Evolutionary conservation across 768 basidiomycete species (phyloP), one percentile per base, ranked within the genome.

Genomic region (Leccinum barrowsii): DNA sequence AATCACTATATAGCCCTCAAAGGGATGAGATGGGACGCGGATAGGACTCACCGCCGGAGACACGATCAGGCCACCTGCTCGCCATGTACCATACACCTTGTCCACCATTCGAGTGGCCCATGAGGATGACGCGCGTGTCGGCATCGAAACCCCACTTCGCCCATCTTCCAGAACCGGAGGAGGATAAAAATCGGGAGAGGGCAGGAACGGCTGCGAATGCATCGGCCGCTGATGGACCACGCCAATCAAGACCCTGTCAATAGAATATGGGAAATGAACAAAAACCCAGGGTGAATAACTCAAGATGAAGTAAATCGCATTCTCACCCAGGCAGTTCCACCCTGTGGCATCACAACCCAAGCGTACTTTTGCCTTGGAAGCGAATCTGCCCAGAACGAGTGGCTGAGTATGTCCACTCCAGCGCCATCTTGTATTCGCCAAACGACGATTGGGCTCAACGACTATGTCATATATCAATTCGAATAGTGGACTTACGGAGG

Each of bases 31-130:
- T 5, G 7, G 17, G 5, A 8, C 1, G 13, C 0, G 40, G 22
- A 63, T 51, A 60, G 61, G 63, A 64, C 74, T 52, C 59, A 86
- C 87, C 83, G 53, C 81, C 87, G 8, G 86, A 63, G 11, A 89
- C 82, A 55, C 81, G 78, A 68, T 95, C 92, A 1, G 94, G 93
- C 71, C 82, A 89, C 61, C 89, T 78, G 26, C 85, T 80, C 13
- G 89, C 85, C 17, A 89, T 67, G 70, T 92, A 86, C 90, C 92
- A 94, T 2, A 86, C 78, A 0, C 94, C 94, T 71, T 95, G 94
- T 12, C 93, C 94, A 28, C 94, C 94, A 70, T 97, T 97, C 3
- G 93, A 95, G 69, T 97, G 94, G 0, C 94, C 94, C 34, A 94
- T 76, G n/a, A 94, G 67, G n/a, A 88, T 74, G 7, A 85, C 82